Evolutionary conservation across 2,329 filamentous ascomycete species (phyloP).

Genomic region (Bipolaris cookei): DNA sequence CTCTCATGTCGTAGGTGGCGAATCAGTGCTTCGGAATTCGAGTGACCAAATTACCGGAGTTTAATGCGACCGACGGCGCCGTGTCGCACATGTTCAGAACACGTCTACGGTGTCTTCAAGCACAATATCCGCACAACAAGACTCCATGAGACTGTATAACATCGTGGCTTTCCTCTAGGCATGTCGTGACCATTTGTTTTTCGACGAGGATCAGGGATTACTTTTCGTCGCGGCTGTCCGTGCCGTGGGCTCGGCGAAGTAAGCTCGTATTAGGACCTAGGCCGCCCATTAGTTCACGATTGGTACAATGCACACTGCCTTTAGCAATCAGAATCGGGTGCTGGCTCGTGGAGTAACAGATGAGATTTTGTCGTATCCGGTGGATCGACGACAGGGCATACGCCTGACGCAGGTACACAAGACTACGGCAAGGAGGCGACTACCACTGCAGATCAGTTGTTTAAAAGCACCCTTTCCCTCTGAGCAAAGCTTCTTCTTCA

Average conservation of each 20-base stretch:
- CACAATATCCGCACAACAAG: not conserved
- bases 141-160: not conserved
- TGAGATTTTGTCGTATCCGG: conserved; percentile 13
- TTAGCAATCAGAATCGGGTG: not conserved
- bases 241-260: conserved; percentile 6
- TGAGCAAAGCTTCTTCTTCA: not conserved
- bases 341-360: conserved; percentile 4
- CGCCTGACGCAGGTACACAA: conserved; percentile 18
- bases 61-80: not conserved
- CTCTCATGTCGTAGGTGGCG: not conserved
- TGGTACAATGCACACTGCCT: conserved; percentile 3
- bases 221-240: conserved; percentile 4
- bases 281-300: conserved; percentile 7
- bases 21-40: not conserved
- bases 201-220: not conserved
- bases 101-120: not conserved
- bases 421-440: conserved; percentile 1
- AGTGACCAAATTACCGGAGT: not conserved
- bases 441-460: conserved; percentile 5
- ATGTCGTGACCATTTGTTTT: not conserved
- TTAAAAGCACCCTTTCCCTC: conserved; percentile 4
- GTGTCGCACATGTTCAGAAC: not conserved
- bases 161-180: not conserved
- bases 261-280: conserved; percentile 16
- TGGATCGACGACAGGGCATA: conserved; percentile 4